Base-by-base conservation (phyloP, 441 rosid genomes). In the Breynia disticha region DNA sequence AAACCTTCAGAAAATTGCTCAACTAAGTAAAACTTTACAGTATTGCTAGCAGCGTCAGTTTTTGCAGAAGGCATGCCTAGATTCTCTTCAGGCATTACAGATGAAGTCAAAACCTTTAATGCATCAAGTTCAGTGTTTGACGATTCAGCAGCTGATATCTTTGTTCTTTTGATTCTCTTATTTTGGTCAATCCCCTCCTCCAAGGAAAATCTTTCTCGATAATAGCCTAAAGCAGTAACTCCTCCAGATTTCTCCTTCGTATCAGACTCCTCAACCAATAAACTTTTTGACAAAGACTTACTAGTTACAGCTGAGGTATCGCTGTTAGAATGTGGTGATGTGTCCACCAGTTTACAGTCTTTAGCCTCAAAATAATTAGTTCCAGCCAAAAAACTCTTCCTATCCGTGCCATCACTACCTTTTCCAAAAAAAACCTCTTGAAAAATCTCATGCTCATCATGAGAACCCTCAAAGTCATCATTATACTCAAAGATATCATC, bases 401-500 rank as follows among this genome's bases (percentile, higher is more conserved):
- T 73, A 50, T 65, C 73, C 60, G 76, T 50, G 55, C 68, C 71
- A 32, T 62, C 67, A 19, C 61, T 16, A 63, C 69, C 79, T 62
- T 67, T 68, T 56, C 78, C 81, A 42, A 79, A 80, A 78, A 85
- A 78, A 56, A 83, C 75, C 61, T 91, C 69, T 17, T 69, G 63
- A 67, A 82, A 85, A 55, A 82, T 82, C 32, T 24, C 46, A 48
- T 68, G 80, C 54, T 91, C 95, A 44, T 77, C 61, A 52, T 45
- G 69, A 19, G 89, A 79, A 32, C 87, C 95, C 62, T 79, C 88
- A 54, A 83, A 82, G 64, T 73, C 64, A 67, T 78, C 88, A 67
- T 65, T 70, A 56, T n/a, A 28, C 35, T 28, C 4, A 9, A 28
- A 28, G 35, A 28, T 28, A 28, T 28, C 35, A 28, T 28, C 8